These are phyloP conservation scores for Lichtheimia ramosa DNA, from an alignment of 371 early-diverging fungal genomes.

Conservation along the genomic window DNA sequence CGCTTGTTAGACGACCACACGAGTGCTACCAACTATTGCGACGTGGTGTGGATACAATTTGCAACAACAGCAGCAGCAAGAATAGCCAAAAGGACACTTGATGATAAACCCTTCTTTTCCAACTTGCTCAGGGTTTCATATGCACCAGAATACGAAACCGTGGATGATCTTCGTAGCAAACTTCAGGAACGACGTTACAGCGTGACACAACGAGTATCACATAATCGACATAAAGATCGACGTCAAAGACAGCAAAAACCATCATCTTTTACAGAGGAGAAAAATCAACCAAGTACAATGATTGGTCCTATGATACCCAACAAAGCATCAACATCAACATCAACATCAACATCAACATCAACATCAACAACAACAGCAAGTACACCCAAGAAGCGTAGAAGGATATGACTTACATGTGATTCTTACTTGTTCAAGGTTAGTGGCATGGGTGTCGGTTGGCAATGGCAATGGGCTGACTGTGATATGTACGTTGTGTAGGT, in stretches of 20 bases:
- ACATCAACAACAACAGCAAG: neutral
- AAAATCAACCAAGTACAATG: neutral
- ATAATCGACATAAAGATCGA: neutral
- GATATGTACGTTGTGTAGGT: too few species aligned
- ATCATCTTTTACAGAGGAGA: neutral
- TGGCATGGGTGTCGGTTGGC: too few species aligned
- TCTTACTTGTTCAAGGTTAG: too few species aligned
- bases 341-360: neutral
- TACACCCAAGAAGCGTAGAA: neutral
- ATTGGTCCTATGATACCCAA: neutral
- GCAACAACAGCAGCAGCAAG: conserved; percentile 30
- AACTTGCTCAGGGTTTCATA: conserved; percentile 42
- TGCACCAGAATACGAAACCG: conserved; percentile 51
- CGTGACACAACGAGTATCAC: neutral
- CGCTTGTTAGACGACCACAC: conserved; percentile 33
- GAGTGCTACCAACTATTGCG: conserved; percentile 23
- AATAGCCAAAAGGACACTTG: conserved; percentile 40
- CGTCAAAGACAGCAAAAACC: neutral
- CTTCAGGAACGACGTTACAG: conserved; percentile 26
- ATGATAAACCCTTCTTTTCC: conserved; percentile 46
- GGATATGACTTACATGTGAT: neutral
- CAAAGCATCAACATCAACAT: neutral
- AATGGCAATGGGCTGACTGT: too few species aligned
- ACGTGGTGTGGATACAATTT: conserved; percentile 40
- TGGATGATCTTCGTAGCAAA: conserved; percentile 49